phyloP scores from a whole-genome alignment of 2,329 filamentous ascomycete genomes.

The Scleromitrula shiraiana region DNA sequence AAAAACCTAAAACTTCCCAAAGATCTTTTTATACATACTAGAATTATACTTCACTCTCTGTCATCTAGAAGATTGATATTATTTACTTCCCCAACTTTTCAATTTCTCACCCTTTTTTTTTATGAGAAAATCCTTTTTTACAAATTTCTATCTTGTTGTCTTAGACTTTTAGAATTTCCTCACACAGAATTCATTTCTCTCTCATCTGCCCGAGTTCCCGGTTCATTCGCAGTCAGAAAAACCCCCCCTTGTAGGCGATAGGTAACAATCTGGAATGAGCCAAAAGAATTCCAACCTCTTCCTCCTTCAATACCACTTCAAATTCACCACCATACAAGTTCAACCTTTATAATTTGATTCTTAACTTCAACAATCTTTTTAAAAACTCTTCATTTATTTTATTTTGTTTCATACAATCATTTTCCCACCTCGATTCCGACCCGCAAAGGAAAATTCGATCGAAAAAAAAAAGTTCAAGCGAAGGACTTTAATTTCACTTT shows the following conservation, averaged over 20 bases:
- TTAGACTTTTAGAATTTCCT: no score
- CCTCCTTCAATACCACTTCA: background rate
- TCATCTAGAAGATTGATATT: no score
- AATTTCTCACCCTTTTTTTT: no score
- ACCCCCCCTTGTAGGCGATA: slow-evolving; percentile 2
- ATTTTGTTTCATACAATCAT: background rate
- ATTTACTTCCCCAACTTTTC: no score
- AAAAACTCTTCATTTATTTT: background rate
- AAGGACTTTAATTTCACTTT: slow-evolving; percentile 6
- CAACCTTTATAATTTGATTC: background rate
- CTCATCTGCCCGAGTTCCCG: no score
- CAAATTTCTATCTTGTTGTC: no score
- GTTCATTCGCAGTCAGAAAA: no score
- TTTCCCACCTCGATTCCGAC: background rate
- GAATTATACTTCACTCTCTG: no score
- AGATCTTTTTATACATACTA: no score
- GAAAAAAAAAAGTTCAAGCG: slow-evolving; percentile 8
- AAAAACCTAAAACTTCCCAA: no score
- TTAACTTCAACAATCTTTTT: background rate
- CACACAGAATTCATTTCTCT: no score
- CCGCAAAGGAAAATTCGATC: slow-evolving; percentile 6
- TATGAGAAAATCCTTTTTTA: no score
- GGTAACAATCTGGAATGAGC: slow-evolving; percentile 1
- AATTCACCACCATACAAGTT: background rate
- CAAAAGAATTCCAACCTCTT: slow-evolving; percentile 5